phyloP scores from a whole-genome alignment of 2,329 filamentous ascomycete genomes.

The Simplicillium aogashimaense region DNA sequence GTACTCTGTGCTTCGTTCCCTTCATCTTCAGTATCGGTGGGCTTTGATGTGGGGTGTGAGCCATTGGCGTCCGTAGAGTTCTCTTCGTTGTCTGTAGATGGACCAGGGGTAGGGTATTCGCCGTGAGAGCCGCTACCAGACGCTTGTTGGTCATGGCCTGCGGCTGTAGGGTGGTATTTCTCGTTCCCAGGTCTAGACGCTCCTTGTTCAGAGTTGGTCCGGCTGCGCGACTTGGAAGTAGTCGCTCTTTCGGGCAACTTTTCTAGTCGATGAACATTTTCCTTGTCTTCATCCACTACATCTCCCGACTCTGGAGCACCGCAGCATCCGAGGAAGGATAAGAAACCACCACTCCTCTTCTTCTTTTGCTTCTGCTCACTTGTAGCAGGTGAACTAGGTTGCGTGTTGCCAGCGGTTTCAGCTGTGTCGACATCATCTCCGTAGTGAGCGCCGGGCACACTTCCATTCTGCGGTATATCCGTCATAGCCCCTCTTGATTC shows the following conservation, averaged over 20 bases:
- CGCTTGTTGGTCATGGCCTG: constrained; percentile 30
- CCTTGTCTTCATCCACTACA: constrained; percentile 36
- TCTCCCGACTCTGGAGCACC: constrained; percentile 51
- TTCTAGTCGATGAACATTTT: constrained; percentile 49
- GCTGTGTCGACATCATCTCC: constrained; percentile 42
- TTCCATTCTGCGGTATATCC: constrained; percentile 55
- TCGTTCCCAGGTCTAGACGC: constrained; percentile 31
- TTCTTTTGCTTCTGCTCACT: constrained; percentile 44
- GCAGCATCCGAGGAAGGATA: constrained; percentile 59
- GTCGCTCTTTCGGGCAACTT: constrained; percentile 44
- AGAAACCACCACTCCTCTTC: constrained; percentile 43
- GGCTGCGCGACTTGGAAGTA: constrained; percentile 43
- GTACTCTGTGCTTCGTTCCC: constrained; percentile 12
- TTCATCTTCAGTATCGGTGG: neutral
- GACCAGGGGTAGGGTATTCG: neutral
- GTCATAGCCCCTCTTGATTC: constrained; percentile 56
- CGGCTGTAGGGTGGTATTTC: constrained; percentile 30
- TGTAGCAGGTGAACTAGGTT: constrained; percentile 40
- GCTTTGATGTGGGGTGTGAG: too few species aligned
- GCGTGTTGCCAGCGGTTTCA: constrained; percentile 37
- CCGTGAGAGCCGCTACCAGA: constrained; percentile 31
- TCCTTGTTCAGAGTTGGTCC: constrained; percentile 41
- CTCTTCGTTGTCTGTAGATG: too few species aligned
- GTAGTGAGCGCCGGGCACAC: constrained; percentile 55
- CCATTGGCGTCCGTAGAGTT: too few species aligned